Base-by-base conservation (phyloP, 345 rosid genomes). In the Pistacia vera region DNA sequence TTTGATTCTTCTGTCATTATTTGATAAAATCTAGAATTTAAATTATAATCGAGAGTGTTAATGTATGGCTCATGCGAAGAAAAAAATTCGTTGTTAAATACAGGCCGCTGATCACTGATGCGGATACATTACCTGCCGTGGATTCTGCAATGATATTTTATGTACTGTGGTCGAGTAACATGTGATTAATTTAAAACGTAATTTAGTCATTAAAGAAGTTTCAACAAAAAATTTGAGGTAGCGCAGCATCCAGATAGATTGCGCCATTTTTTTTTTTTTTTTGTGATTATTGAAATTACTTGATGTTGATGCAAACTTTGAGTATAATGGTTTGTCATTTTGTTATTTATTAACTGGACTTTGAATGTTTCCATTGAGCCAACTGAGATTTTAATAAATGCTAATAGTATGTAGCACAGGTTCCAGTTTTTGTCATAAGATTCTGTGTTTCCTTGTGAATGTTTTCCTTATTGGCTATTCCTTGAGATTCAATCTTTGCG, bases 281-380 rank as follows among this genome's bases (percentile, higher is more conserved):
- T 69, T 20, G 44, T 36, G 56, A 38, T 56, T 68, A 11, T 61
- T 57, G 48, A 68, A 48, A 73, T 69, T 67, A 8, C 68, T 4
- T 28, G 48, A 41, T 74, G 36, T 68, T 66, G 60, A 25, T 65
- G 68, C 63, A 65, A 78, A 77, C 68, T 81, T 49, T 72, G 55
- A 69, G n/a, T 36, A 20, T 75, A 55, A 64, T 69, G 74, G 81
- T 79, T 79, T 81, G 77, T 75, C 81, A 36, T 22, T 69, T 16
- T 78, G 20, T 52, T 68, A 59, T 30, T 70, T 56, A 57, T 28
- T 20, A 2, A 36, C 56, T 58, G 11, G 71, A 6, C 75, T 16
- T 30, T 59, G 48, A 51, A 48, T 71, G 58, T 46, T 38, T 8
- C 30, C 16, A 0, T 57, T 33, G 36, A 72, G 18, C 33, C 30